Conservation (phyloP, 163 green algal genomes). For the Prototheca wickerhamii region DNA sequence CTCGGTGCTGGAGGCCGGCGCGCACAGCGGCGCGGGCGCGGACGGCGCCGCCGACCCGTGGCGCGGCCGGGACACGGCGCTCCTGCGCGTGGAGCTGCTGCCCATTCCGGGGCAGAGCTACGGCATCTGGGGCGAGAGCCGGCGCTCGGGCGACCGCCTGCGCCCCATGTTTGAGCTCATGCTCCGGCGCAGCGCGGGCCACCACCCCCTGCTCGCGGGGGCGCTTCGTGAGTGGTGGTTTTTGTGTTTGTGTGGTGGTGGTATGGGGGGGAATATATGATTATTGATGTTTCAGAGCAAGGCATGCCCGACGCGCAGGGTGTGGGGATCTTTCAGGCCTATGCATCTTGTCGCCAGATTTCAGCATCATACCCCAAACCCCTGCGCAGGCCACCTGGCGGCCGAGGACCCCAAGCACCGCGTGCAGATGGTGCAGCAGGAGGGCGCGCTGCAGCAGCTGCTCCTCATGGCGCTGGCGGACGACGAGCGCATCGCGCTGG, state of each 20-base stretch:
- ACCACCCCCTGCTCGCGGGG: constrained; percentile 82
- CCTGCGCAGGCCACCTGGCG: constrained; percentile 18
- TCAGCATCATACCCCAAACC: too few relatives aligned
- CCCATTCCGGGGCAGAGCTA: neutral
- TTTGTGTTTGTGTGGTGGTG: neutral
- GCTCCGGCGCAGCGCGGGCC: constrained; percentile 63
- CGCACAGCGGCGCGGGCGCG: constrained; percentile 3
- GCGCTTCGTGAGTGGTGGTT: constrained; percentile 64
- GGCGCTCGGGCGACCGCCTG: constrained; percentile 45
- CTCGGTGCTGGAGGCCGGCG: constrained; percentile 3
- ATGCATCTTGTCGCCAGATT: too few relatives aligned
- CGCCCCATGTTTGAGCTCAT: constrained; percentile 74
- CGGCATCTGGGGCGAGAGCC: neutral
- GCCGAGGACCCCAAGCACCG: constrained; percentile 53
- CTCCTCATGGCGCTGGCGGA: constrained; percentile 74
- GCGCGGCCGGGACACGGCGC: constrained; percentile 17
- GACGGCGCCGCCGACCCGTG: constrained; percentile 27
- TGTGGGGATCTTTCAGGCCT: too few relatives aligned
- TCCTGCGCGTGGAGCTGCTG: neutral
- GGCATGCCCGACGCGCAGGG: too few relatives aligned
- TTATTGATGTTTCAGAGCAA: too few relatives aligned
- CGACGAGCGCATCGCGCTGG: constrained; percentile 55
- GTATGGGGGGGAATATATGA: neutral
- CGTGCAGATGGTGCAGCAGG: constrained; percentile 52
- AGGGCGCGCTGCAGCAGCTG: constrained; percentile 73